Evolutionary conservation across 495 filamentous ascomycete genomes (phyloP), one percentile per base, ranked within the genome.

Genomic region (Penicillium pancosmium): DNA sequence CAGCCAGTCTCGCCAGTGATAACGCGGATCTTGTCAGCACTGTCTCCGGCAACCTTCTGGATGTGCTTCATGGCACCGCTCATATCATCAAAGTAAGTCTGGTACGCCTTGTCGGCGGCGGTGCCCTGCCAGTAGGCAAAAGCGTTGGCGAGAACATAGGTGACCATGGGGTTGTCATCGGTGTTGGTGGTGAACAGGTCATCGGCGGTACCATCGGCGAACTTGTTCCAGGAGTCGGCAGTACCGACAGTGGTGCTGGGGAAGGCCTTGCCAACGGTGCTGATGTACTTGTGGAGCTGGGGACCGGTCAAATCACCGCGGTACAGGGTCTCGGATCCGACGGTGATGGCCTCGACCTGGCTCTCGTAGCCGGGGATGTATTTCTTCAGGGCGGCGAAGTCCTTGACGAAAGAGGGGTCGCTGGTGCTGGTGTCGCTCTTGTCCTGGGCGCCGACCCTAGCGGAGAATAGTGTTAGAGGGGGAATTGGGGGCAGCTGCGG

Each of bases 51-150:
- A 55, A 86, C 57, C 59, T 74, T 63, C 73, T 91, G 85, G 62
- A 93, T 84, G 65, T 86, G 87, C n/a, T 74, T 71, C 66, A 88
- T 82, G 12, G 90, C 89, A 72, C 87, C 85, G 63, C 79, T 76
- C 67, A 93, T 84, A 65, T 92, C 90, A 62, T 90, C 82, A 65
- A 91, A 85, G 79, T 91, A 92, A 61, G 83, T 88, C 53, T 81
- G 69, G 34, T 84, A 84, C 34, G 88, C 86, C 66, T 91, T 85
- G 61, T 75, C 72, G 55, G 85, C 81, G 10, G 76, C 72, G 63
- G 84, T 81, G 40, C 82, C 86, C 70, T 93, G 90, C 90, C 90
- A 92, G 82, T 91, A 93, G 34, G 86, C 84, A 68, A 93, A 93
- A n/a, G 87, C 90, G 65, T 93, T 93, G 69, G 82, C 82, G 36